phyloP scores from a whole-genome alignment of 148 eudicot genomes.

The Dysphania ambrosioides region DNA sequence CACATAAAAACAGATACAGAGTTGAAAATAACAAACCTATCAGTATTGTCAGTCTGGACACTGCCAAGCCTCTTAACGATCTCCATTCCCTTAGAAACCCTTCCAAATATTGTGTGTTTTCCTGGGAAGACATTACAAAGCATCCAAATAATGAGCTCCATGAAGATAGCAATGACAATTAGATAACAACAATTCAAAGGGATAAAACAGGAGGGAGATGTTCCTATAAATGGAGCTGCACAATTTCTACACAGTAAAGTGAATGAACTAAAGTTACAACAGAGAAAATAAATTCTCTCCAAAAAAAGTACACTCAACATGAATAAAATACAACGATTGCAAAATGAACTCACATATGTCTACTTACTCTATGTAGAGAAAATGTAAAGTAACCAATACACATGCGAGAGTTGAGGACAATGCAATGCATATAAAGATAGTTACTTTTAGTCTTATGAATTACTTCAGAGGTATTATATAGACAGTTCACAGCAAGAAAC shows the following conservation, averaged over 20 bases:
- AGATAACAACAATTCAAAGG: too few relatives aligned
- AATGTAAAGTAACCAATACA: not conserved
- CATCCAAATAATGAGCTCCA: not conserved
- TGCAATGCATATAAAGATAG: not conserved
- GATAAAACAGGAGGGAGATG: not conserved
- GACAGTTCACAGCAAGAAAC: not conserved
- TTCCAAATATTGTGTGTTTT: constrained; percentile 97
- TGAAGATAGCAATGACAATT: not conserved
- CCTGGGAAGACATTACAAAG: constrained; percentile 40
- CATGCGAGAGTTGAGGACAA: not conserved
- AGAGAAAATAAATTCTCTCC: not conserved
- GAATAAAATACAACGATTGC: not conserved
- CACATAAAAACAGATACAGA: not conserved
- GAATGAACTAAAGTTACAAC: not conserved
- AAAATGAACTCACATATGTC: not conserved
- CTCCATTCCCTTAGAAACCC: constrained; percentile 90
- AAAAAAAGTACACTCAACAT: not conserved
- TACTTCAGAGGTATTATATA: not conserved
- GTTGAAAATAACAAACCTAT: constrained; percentile 48
- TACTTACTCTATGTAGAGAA: not conserved
- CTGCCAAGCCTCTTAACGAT: constrained; percentile 92
- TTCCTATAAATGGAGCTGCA: not conserved
- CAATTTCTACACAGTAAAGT: too few relatives aligned
- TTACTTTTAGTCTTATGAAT: not conserved
- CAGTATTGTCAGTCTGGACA: constrained; percentile 92